phyloP scores from a whole-genome alignment of 2,329 filamentous ascomycete species.

The Xylariaceae sp. region DNA sequence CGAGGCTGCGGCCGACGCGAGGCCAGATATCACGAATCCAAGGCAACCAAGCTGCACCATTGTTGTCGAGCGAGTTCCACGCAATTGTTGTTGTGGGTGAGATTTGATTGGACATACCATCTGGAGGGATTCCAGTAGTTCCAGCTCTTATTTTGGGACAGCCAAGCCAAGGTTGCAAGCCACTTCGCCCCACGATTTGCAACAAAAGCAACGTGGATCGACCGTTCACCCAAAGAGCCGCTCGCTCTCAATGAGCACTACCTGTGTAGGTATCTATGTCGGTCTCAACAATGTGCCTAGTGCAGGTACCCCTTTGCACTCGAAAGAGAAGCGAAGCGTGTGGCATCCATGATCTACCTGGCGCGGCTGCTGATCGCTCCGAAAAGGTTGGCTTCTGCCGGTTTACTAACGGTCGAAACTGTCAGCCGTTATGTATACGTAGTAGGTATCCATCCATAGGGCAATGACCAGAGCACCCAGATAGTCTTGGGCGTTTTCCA shows the following conservation, averaged over 20 bases:
- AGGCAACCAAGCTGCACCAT: background rate
- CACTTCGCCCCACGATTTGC: background rate
- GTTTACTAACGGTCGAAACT: too few species aligned
- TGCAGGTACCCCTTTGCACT: background rate
- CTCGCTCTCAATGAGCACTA: too few species aligned
- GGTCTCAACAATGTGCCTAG: background rate
- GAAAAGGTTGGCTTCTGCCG: too few species aligned
- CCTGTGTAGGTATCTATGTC: too few species aligned
- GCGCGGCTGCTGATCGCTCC: too few species aligned
- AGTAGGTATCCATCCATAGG: too few species aligned
- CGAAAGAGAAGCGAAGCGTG: too few species aligned
- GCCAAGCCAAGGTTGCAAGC: background rate
- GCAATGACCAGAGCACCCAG: too few species aligned
- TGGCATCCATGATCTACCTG: too few species aligned
- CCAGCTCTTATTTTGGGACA: constrained; percentile 3
- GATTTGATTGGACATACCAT: constrained; percentile 7
- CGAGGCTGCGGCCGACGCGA: background rate
- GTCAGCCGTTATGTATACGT: too few species aligned
- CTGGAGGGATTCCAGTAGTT: background rate
- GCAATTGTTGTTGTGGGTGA: background rate
- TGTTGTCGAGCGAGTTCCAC: background rate
- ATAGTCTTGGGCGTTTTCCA: too few species aligned
- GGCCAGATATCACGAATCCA: background rate
- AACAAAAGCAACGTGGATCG: constrained; percentile 3
- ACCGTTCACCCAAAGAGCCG: background rate